Conservation (phyloP, 352 stramenopile genomes). For the Plasmopara viticola region DNA sequence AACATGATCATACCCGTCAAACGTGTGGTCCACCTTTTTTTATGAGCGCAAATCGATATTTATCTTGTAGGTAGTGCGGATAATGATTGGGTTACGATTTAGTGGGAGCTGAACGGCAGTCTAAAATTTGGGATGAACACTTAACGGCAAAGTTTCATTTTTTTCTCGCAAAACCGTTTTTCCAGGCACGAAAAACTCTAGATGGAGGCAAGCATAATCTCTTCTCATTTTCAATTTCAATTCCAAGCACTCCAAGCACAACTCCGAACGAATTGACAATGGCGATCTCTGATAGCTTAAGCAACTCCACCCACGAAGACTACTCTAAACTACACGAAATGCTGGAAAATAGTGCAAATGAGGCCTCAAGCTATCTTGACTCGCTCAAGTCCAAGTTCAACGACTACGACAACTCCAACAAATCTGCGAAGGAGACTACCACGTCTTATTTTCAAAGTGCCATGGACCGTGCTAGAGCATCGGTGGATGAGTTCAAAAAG, state of each 20-base stretch:
- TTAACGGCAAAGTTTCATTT: too few relatives aligned
- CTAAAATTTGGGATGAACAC: too few relatives aligned
- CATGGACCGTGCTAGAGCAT: conserved; percentile 26
- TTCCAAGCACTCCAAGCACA: conserved; percentile 2
- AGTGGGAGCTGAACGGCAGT: too few relatives aligned
- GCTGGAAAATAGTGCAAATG: conserved; percentile 25
- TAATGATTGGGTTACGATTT: too few relatives aligned
- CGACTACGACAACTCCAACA: conserved; percentile 38
- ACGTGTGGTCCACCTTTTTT: too few relatives aligned
- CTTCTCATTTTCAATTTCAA: conserved; percentile 17
- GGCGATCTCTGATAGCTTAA: conserved; percentile 22
- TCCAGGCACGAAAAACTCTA: too few relatives aligned
- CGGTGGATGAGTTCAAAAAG: conserved; percentile 22
- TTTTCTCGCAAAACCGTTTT: too few relatives aligned
- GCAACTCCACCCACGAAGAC: conserved; percentile 25
- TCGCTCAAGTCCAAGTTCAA: conserved; percentile 36
- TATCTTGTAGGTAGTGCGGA: too few relatives aligned
- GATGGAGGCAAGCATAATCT: conserved; percentile 4
- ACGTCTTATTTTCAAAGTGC: conserved; percentile 32
- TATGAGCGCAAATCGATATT: too few relatives aligned
- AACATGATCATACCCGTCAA: too few relatives aligned
- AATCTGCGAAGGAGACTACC: conserved; percentile 25
- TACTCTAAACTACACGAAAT: conserved; percentile 32
- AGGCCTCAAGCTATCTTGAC: conserved; percentile 31
- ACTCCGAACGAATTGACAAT: conserved; percentile 11